Conservation (phyloP, 2,329 filamentous ascomycete species). For the Juglanconis sp. region DNA sequence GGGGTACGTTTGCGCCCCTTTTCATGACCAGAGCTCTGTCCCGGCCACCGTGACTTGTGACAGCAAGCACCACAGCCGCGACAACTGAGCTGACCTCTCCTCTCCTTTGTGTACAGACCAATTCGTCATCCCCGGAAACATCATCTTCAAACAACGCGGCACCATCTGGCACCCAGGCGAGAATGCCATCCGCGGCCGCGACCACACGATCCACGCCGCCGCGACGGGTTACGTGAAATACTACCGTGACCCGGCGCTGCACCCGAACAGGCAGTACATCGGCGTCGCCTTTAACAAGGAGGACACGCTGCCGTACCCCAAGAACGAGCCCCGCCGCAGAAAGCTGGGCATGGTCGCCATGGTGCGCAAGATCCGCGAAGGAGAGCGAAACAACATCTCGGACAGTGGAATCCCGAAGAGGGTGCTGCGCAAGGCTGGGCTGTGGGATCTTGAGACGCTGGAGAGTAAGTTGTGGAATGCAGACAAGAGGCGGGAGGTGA, state of each 20-base stretch:
- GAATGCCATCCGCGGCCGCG: conserved; percentile 90
- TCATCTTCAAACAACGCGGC: conserved; percentile 95
- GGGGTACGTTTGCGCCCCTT: conserved; percentile 55
- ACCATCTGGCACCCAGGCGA: conserved; percentile 94
- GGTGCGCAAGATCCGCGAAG: conserved; percentile 31
- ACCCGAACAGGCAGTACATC: conserved; percentile 90
- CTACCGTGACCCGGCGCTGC: conserved; percentile 80
- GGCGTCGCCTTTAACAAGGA: conserved; percentile 84
- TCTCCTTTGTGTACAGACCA: conserved; percentile 60
- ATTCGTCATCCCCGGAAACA: conserved; percentile 93
- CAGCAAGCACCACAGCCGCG: neutral
- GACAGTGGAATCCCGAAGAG: conserved; percentile 31
- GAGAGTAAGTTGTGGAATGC: conserved; percentile 16
- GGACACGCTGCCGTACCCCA: conserved; percentile 74
- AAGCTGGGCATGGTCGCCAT: conserved; percentile 69
- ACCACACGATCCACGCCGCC: conserved; percentile 91
- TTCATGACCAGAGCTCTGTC: neutral
- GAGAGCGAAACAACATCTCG: conserved; percentile 30
- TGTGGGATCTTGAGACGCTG: conserved; percentile 8
- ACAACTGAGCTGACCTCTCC: neutral
- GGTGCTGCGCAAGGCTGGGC: conserved; percentile 28
- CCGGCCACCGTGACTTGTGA: neutral
- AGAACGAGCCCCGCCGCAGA: conserved; percentile 70
- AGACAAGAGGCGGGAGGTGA: conserved; percentile 19
- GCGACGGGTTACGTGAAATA: conserved; percentile 91